These are phyloP conservation scores for Rugiboletus extremiorientalis DNA, from an alignment of 1,284 basidiomycete species.

Conservation along the genomic window DNA sequence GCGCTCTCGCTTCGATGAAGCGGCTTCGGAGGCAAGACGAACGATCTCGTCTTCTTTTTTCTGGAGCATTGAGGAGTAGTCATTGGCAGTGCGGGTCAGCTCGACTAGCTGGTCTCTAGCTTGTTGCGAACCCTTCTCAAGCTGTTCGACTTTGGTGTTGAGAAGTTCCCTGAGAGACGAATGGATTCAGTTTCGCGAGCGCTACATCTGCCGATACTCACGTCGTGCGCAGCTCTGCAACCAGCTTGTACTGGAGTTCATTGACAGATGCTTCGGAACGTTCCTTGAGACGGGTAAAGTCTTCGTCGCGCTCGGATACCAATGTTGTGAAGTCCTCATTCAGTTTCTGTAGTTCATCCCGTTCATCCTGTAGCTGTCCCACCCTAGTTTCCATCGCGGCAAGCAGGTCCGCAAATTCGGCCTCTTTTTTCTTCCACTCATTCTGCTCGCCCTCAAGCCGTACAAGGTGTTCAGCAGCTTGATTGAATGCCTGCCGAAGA, in stretches of 20 bases:
- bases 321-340: constrained; percentile 75
- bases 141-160: constrained; percentile 55
- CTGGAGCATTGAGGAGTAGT: constrained; percentile 78
- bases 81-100: constrained; percentile 71
- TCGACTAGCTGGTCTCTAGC: constrained; percentile 82
- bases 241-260: constrained; percentile 76
- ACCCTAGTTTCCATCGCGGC: constrained; percentile 63
- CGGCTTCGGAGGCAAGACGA: constrained; percentile 59
- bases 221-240: constrained; percentile 66
- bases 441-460: constrained; percentile 77
- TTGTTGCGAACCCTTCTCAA: constrained; percentile 69
- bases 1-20: constrained; percentile 52
- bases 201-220: constrained; percentile 38
- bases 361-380: constrained; percentile 52
- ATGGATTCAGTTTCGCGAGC: constrained; percentile 4
- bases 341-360: constrained; percentile 61
- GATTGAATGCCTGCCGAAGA: constrained; percentile 72
- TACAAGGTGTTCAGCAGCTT: constrained; percentile 82
- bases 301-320: constrained; percentile 78
- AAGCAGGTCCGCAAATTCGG: constrained; percentile 54
- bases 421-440: constrained; percentile 63
- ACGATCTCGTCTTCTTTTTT: constrained; percentile 76
- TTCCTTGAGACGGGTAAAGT: constrained; percentile 74
- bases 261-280: constrained; percentile 65
- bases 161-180: constrained; percentile 53